Evolutionary conservation across 768 basidiomycete species (phyloP).

Genomic region (Phaffia tasmanica): DNA sequence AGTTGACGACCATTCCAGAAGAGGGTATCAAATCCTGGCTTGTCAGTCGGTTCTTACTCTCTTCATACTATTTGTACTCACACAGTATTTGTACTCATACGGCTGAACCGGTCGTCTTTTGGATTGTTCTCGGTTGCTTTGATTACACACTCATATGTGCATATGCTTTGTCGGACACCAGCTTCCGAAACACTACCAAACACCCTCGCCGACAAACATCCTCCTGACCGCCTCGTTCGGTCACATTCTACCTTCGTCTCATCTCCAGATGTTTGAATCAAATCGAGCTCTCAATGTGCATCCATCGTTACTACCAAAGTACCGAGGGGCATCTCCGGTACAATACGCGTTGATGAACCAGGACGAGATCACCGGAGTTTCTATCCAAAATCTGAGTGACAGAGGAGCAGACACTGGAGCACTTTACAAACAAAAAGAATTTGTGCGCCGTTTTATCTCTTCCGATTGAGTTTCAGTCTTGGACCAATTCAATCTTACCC

Average conservation of each 20-base stretch:
- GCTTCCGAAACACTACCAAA: slow-evolving; percentile 42
- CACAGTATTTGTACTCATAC: too few relatives aligned
- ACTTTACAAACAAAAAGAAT: slow-evolving; percentile 49
- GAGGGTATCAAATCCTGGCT: slow-evolving; percentile 56
- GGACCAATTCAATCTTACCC: background rate
- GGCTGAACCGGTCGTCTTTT: slow-evolving; percentile 34
- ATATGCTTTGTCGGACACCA: too few relatives aligned
- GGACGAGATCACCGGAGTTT: slow-evolving; percentile 62
- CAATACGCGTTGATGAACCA: slow-evolving; percentile 67
- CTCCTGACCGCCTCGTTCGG: slow-evolving; percentile 86
- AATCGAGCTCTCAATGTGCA: slow-evolving; percentile 69
- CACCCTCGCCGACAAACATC: slow-evolving; percentile 39
- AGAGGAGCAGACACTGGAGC: slow-evolving; percentile 70
- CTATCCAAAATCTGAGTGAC: slow-evolving; percentile 43
- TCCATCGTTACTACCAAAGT: slow-evolving; percentile 72
- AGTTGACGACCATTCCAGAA: slow-evolving; percentile 53
- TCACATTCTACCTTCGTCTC: slow-evolving; percentile 56
- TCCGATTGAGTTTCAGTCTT: background rate
- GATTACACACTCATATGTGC: background rate
- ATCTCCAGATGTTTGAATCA: slow-evolving; percentile 54
- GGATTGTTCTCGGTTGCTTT: background rate
- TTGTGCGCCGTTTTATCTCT: slow-evolving; percentile 44
- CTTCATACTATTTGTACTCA: slow-evolving; percentile 8
- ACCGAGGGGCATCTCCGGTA: slow-evolving; percentile 84
- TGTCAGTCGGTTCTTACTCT: slow-evolving; percentile 39